Percentiles rank a stretch among this genome's conserved stretches.
phyloP scores from a whole-genome alignment of 345 rosid species.

The Brassica cretica region DNA sequence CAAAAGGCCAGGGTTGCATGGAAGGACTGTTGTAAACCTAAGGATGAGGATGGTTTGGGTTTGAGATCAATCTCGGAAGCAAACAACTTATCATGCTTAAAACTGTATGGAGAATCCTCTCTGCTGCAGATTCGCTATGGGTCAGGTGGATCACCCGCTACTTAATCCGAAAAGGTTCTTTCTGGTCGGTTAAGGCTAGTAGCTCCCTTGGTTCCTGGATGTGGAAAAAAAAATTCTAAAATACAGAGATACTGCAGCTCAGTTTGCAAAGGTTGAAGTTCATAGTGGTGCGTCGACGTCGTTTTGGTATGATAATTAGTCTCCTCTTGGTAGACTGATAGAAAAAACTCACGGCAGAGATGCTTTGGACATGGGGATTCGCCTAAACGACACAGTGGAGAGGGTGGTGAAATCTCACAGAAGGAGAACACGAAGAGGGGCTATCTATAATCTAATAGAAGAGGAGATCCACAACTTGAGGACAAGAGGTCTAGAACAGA shows the following conservation, averaged over 20 bases:
- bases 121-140: no score
- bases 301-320: neutral
- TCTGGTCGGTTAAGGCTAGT: no score
- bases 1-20: no score
- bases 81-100: no score
- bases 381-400: neutral
- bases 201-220: no score
- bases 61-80: no score
- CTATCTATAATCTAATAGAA: neutral
- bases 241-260: neutral
- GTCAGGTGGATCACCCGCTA: no score
- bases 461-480: neutral
- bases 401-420: neutral
- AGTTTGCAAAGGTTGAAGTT: neutral
- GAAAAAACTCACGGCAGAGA: neutral
- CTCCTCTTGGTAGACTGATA: neutral
- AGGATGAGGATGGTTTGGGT: no score
- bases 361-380: neutral
- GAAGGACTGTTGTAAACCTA: no score
- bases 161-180: no score
- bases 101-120: no score
- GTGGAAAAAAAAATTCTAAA: neutral
- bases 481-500: neutral
- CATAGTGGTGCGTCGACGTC: neutral
- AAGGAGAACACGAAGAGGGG: neutral